Evolutionary conservation across 78 protist genomes (phyloP).

Genomic region (Corallochytrium limacisporum): DNA sequence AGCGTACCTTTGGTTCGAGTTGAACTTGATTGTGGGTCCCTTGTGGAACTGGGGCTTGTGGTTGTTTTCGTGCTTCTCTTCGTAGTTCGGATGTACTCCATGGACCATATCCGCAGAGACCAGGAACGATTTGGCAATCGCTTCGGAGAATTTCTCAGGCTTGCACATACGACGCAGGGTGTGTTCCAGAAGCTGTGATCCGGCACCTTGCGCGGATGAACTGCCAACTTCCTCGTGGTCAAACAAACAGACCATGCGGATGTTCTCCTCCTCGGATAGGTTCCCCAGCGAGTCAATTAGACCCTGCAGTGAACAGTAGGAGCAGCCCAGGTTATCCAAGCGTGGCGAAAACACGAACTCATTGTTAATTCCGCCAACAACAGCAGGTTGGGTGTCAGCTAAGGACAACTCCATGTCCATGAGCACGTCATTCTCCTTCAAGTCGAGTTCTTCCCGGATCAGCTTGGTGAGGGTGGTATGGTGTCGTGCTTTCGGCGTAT

Average conservation of each 20-base stretch:
- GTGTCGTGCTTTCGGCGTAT: slow-evolving; percentile 7
- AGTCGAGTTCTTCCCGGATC: slow-evolving; percentile 40
- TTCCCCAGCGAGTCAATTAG: no score
- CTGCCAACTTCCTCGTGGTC: slow-evolving; percentile 86
- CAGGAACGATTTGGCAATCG: slow-evolving; percentile 43
- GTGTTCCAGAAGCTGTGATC: slow-evolving; percentile 6
- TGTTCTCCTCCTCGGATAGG: no score
- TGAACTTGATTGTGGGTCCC: slow-evolving; percentile 81
- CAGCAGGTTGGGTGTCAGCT: slow-evolving; percentile 65
- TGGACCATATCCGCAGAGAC: slow-evolving; percentile 88
- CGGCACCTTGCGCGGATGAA: slow-evolving; percentile 37
- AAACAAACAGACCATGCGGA: slow-evolving; percentile 41
- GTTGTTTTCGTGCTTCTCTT: slow-evolving; percentile 64
- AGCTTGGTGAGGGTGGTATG: slow-evolving; percentile 30
- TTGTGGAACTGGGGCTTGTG: slow-evolving; percentile 72
- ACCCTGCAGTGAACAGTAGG: slow-evolving; percentile 55
- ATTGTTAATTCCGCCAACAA: slow-evolving; percentile 53
- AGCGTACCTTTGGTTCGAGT: slow-evolving; percentile 84
- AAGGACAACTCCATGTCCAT: slow-evolving; percentile 67
- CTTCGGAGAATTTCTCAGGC: neutral
- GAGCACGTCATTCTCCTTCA: slow-evolving; percentile 27
- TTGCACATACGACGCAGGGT: neutral
- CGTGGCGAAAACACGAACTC: slow-evolving; percentile 80
- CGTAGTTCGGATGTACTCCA: slow-evolving; percentile 90
- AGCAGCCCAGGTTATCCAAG: slow-evolving; percentile 71